Conservation (phyloP, 2,329 filamentous ascomycete genomes). For the Dendrostoma leiphaemia region DNA sequence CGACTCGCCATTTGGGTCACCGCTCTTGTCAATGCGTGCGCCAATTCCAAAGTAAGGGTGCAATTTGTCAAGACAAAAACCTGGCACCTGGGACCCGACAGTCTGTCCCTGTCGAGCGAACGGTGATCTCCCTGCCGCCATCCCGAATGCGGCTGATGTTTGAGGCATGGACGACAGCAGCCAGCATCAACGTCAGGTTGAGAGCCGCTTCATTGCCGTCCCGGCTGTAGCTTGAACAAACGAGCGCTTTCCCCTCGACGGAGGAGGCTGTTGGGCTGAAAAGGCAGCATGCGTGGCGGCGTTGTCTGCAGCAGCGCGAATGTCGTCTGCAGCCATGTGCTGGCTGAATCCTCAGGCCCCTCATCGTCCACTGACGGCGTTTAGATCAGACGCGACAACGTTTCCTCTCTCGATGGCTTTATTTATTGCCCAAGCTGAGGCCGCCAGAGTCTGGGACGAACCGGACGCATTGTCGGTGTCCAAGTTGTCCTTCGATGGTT, state of each 20-base stretch:
- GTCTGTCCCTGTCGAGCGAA: not conserved
- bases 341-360: not conserved
- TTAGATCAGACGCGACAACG: not conserved
- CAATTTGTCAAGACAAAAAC: not conserved
- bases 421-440: too few relatives aligned
- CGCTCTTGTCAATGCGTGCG: conserved; percentile 4
- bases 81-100: not conserved
- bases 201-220: not conserved
- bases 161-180: conserved; percentile 9
- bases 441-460: too few relatives aligned
- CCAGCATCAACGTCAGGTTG: not conserved
- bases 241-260: not conserved
- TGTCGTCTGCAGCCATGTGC: too few relatives aligned
- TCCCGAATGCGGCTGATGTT: conserved; percentile 14
- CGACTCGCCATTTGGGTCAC: conserved; percentile 1
- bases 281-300: not conserved
- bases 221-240: not conserved
- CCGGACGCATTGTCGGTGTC: too few relatives aligned
- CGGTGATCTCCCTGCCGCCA: not conserved
- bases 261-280: not conserved
- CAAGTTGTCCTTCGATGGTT: too few relatives aligned
- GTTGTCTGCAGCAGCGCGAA: not conserved
- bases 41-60: too few relatives aligned
- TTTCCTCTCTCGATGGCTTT: too few relatives aligned
- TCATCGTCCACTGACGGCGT: not conserved